These are phyloP conservation scores for Euphorbia tirucalli DNA, from an alignment of 345 rosid genomes.

Conservation along the genomic window DNA sequence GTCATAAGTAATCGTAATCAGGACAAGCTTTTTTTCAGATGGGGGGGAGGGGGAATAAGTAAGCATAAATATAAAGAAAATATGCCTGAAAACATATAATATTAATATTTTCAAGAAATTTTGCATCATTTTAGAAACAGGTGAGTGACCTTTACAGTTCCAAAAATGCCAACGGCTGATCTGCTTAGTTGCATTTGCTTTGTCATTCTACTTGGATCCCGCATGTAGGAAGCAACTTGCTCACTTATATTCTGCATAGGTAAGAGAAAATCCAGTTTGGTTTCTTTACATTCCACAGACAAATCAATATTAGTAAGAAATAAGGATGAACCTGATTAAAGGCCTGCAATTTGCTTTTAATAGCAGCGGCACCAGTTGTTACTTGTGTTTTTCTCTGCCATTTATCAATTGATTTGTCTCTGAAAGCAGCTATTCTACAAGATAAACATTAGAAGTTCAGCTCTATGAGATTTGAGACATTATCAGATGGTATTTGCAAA, in stretches of 20 bases:
- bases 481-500: no score
- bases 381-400: conserved; percentile 95
- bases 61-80: not conserved
- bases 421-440: conserved; percentile 70
- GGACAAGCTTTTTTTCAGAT: not conserved
- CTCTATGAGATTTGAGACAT: not conserved
- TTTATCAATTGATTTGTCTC: conserved; percentile 84
- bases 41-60: not conserved
- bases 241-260: conserved; percentile 71
- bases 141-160: conserved; percentile 51
- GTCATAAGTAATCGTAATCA: conserved; percentile 15
- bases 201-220: conserved; percentile 93
- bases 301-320: conserved; percentile 1
- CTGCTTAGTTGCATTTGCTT: conserved; percentile 92
- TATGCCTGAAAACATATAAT: no score
- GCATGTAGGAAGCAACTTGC: conserved; percentile 82
- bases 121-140: not conserved
- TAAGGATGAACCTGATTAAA: conserved; percentile 78
- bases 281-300: not conserved
- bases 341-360: conserved; percentile 77
- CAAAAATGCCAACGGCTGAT: conserved; percentile 63
- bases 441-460: conserved; percentile 14
- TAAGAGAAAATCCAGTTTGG: conserved; percentile 19
- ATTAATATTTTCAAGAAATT: not conserved
- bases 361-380: conserved; percentile 88